Base-by-base conservation (phyloP, 208 protist species). In the Trypanosoma boissoni region DNA sequence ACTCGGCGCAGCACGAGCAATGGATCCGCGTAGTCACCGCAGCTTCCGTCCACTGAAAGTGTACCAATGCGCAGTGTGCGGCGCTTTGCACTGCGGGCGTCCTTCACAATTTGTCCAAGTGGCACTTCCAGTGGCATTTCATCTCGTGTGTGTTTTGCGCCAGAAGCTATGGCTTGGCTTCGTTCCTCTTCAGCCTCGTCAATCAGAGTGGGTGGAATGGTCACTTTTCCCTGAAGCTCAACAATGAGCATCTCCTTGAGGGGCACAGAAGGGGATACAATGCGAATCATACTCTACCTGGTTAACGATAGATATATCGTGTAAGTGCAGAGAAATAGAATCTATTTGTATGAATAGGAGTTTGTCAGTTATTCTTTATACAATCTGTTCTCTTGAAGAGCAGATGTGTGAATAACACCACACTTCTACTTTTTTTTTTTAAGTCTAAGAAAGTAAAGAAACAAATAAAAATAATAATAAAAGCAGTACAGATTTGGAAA, bases 61-160 rank as follows among this genome's bases (percentile, higher is more conserved):
- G 75, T 82, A 41, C 76, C 80, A 51, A 91, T 86, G 36, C 73
- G 76, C 3, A 91, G 62, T n/a, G 76, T 76, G 54, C 80, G 78
- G 23, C 74, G 67, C 39, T 68, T 74, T 48, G 61, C 64, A 55
- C 72, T 78, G 21, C 76, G 46, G 45, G 64, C 50, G 52, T 91
- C 78, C 39, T 51, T 42, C 49, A 64, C 72, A 12, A 91, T 65
- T 51, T 65, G 51, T 7, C 84, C 84, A n/a, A 91, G 62, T 2
- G 74, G 69, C 42, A 88, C 53, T 39, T 63, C 55, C 36, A 67
- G 20, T 10, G 56, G 21, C 10, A 6, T 51, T 12, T 63, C 49
- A 41, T 39, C 8, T 6, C 34, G 34, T 12, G 34, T 39, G 34
- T 39, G 34, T 39, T 39, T 39, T 6, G 34, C 12, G 34, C 34